Evolutionary conservation across 768 basidiomycete genomes (phyloP).

Genomic region (Leccinum pellstonianum): DNA sequence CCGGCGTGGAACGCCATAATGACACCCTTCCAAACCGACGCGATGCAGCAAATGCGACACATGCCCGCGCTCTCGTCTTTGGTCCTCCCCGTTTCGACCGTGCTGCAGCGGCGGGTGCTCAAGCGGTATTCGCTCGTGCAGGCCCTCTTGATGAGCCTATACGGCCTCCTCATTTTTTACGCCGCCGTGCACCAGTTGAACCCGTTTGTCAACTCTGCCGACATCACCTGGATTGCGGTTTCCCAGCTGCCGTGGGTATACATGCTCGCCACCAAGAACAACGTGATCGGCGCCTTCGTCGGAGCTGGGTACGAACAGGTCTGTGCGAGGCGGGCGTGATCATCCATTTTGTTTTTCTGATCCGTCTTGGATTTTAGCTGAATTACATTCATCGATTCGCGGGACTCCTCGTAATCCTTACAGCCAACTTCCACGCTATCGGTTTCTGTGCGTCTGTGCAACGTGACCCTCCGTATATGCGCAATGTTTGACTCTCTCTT

Average conservation of each 20-base stretch:
- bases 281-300: constrained; percentile 52
- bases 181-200: constrained; percentile 50
- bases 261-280: constrained; percentile 70
- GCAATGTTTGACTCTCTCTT: not conserved
- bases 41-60: constrained; percentile 26
- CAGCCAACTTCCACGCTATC: constrained; percentile 57
- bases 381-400: constrained; percentile 75
- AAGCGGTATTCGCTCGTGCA: constrained; percentile 56
- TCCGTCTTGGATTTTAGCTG: constrained; percentile 41
- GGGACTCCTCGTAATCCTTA: constrained; percentile 55
- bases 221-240: constrained; percentile 51
- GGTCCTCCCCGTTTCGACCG: constrained; percentile 41
- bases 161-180: constrained; percentile 45
- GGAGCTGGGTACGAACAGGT: constrained; percentile 73
- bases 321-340: not conserved
- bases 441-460: constrained; percentile 47
- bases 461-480: not conserved
- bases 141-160: constrained; percentile 42
- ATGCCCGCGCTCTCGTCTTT: constrained; percentile 40
- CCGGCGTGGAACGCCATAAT: not conserved
- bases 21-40: not conserved
- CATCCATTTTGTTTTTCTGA: not conserved
- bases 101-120: constrained; percentile 43
- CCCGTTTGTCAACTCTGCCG: constrained; percentile 48
- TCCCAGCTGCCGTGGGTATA: constrained; percentile 67